Evolutionary conservation across 169 alveolate genomes (phyloP).

Genomic region (Nephromyces sp.): DNA sequence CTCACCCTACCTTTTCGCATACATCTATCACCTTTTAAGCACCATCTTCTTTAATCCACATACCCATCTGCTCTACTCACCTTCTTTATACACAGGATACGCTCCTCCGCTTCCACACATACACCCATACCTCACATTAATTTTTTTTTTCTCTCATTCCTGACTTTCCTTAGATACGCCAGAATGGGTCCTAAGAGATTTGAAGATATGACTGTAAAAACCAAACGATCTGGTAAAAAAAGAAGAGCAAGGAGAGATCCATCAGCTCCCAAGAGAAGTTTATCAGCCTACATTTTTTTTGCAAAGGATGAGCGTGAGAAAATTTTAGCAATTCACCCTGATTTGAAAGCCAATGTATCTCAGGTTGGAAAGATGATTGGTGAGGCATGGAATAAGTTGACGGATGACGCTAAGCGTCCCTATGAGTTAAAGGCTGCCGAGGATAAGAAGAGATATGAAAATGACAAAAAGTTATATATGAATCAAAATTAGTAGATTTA

Average conservation of each 20-base stretch:
- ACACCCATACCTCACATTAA: too few relatives aligned
- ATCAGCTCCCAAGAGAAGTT: slow-evolving; percentile 73
- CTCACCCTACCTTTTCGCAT: too few relatives aligned
- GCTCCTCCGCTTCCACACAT: too few relatives aligned
- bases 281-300: slow-evolving; percentile 76
- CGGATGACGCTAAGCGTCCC: slow-evolving; percentile 68
- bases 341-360: slow-evolving; percentile 70
- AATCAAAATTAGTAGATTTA: too few relatives aligned
- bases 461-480: slow-evolving; percentile 62
- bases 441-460: slow-evolving; percentile 70
- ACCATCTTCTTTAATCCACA: too few relatives aligned
- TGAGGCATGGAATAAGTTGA: slow-evolving; percentile 74
- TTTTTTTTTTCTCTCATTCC: too few relatives aligned
- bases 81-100: too few relatives aligned
- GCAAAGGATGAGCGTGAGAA: slow-evolving; percentile 74
- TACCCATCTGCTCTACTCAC: too few relatives aligned
- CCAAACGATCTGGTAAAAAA: slow-evolving; percentile 21
- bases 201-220: background rate
- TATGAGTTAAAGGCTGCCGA: slow-evolving; percentile 74
- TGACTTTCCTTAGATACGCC: too few relatives aligned
- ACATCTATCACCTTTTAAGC: too few relatives aligned
- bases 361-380: slow-evolving; percentile 78
- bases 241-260: slow-evolving; percentile 69
- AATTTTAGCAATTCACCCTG: slow-evolving; percentile 63
- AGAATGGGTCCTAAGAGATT: too few relatives aligned